Evolutionary conservation across 78 protist genomes (phyloP).

Genomic region (Dictyostelium intermedium): DNA sequence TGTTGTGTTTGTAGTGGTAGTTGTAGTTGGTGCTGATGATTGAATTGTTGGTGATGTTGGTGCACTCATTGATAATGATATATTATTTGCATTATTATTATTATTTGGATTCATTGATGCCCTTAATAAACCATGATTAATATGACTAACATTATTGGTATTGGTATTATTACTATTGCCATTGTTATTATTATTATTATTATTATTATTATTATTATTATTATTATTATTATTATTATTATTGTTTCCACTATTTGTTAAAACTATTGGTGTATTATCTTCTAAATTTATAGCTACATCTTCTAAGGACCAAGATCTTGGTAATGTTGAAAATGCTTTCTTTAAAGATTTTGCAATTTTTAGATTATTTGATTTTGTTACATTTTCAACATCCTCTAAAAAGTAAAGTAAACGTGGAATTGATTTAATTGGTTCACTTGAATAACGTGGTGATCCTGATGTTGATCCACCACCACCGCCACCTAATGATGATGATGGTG

Average conservation of each 20-base stretch:
- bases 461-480: not conserved
- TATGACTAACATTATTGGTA: not conserved
- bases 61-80: not conserved
- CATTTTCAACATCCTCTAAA: slow-evolving; percentile 52
- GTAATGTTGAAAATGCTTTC: slow-evolving; percentile 43
- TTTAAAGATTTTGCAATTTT: slow-evolving; percentile 55
- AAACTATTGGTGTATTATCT: not conserved
- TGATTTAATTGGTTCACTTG: slow-evolving; percentile 46
- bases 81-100: not conserved
- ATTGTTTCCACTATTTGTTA: not conserved
- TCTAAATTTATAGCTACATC: not conserved
- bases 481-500: not conserved
- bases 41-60: not conserved
- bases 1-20: not conserved
- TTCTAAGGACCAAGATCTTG: slow-evolving; percentile 58
- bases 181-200: not conserved
- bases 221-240: not conserved
- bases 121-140: not conserved
- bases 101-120: not conserved
- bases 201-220: not conserved
- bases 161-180: not conserved
- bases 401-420: slow-evolving; percentile 65
- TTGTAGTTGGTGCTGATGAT: not conserved
- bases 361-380: slow-evolving; percentile 47
- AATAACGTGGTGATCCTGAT: not conserved